Base-by-base conservation (phyloP, 2,329 filamentous ascomycete genomes). In the Annulohypoxylon truncatum region DNA sequence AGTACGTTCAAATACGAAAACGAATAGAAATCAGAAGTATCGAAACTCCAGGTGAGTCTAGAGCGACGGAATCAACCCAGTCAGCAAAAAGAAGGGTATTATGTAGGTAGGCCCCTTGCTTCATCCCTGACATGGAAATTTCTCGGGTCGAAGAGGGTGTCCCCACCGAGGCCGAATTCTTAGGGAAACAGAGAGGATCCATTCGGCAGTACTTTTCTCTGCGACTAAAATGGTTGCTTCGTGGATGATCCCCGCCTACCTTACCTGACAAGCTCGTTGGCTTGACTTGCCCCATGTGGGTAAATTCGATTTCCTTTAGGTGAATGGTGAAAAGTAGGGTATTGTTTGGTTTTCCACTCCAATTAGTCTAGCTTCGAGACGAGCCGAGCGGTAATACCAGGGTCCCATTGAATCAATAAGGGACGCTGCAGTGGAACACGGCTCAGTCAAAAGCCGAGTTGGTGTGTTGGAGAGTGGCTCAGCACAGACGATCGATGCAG, bases 1-100 rank as follows among this genome's bases (percentile, higher is more conserved):
- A 20, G 52, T 48, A 20, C 22, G 13, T 40, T 2, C 42, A 46
- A 44, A 61, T 54, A 61, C 57, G 57, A 61, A 61, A 53, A 54
- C 57, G 57, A 61, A 24, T 24, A 26, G 26, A 12, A 3, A 8
- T 24, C 40, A 44, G 40, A 44, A 13, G 9, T 13, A 24, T 44
- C 12, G 22, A 7, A 22, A 24, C 15, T 38, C 5, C 13, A n/a
- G 35, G 12, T 10, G 7, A 4, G 22, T 46, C 22, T 46, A 26
- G 20, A 24, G 22, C 42, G 7, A 44, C 9, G 7, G 20, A 44
- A 44, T 24, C 40, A 24, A 5, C 26, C 15, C 42, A 42, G 18
- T 20, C 22, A 26, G 42, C 42, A 26, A 46, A 38, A 38, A 38
- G 35, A 6, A 15, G 7, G 2, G 20, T n/a, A n/a, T n/a, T n/a